These are phyloP conservation scores for Hebeloma cylindrosporum DNA, from an alignment of 768 basidiomycete species.

Conservation along the genomic window DNA sequence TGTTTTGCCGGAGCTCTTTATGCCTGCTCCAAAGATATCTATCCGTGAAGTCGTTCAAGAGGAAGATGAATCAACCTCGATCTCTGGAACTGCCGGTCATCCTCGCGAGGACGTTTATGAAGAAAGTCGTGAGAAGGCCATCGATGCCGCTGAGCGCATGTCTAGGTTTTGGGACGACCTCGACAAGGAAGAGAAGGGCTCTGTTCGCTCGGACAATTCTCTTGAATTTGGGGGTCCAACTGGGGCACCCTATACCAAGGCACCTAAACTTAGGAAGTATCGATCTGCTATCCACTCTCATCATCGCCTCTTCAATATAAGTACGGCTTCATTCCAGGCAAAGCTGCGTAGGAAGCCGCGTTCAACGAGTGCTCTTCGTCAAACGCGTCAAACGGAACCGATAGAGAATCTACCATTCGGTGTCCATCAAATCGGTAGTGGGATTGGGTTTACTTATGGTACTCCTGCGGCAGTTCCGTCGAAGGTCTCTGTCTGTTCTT, in stretches of 20 bases:
- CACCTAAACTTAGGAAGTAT: slow-evolving; percentile 39
- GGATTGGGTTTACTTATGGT: slow-evolving; percentile 52
- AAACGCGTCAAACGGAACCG: slow-evolving; percentile 24
- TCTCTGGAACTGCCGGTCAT: slow-evolving; percentile 11
- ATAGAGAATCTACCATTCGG: slow-evolving; percentile 43
- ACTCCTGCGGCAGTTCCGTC: slow-evolving; percentile 28
- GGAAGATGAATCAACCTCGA: slow-evolving; percentile 17
- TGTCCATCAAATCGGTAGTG: slow-evolving; percentile 47
- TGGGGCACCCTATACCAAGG: slow-evolving; percentile 23
- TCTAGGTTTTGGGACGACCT: slow-evolving; percentile 46
- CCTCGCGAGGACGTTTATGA: not conserved
- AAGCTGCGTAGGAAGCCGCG: slow-evolving; percentile 42
- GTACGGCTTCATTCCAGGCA: slow-evolving; percentile 34
- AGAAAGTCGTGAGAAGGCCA: not conserved
- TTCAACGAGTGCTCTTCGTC: slow-evolving; percentile 32
- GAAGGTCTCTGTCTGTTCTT: slow-evolving; percentile 23
- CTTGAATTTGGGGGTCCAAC: slow-evolving; percentile 23
- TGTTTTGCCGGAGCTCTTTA: slow-evolving; percentile 13
- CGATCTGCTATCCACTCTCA: slow-evolving; percentile 33
- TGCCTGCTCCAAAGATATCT: slow-evolving; percentile 6
- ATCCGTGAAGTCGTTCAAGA: slow-evolving; percentile 16
- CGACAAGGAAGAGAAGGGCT: slow-evolving; percentile 37
- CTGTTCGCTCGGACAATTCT: slow-evolving; percentile 16
- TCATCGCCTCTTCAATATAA: slow-evolving; percentile 31
- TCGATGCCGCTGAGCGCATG: slow-evolving; percentile 20